These are phyloP conservation scores for Termitomyces sp. DNA, from an alignment of 768 basidiomycete species.

Conservation along the genomic window DNA sequence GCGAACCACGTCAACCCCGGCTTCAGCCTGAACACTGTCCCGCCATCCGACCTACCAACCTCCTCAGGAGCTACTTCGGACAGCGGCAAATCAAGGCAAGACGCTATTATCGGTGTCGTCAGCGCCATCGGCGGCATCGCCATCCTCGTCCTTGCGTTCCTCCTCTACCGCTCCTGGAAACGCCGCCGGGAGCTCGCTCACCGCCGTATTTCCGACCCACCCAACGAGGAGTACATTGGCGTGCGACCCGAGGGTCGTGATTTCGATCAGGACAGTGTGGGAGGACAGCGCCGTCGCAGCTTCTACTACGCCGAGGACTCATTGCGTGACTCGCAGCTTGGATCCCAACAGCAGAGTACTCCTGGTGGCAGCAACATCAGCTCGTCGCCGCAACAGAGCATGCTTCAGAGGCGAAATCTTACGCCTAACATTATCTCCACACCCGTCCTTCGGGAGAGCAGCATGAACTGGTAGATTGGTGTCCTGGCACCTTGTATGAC, in stretches of 20 bases:
- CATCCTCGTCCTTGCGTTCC: slow-evolving; percentile 63
- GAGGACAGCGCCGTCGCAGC: slow-evolving; percentile 65
- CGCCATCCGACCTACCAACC: slow-evolving; percentile 25
- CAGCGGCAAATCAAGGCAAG: slow-evolving; percentile 49
- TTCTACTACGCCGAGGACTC: slow-evolving; percentile 90
- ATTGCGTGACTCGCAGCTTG: slow-evolving; percentile 47
- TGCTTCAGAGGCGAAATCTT: slow-evolving; percentile 49
- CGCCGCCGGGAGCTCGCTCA: slow-evolving; percentile 66
- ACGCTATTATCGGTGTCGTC: slow-evolving; percentile 91
- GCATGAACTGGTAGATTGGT: slow-evolving; percentile 73
- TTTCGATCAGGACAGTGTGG: slow-evolving; percentile 73
- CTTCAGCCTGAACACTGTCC: slow-evolving; percentile 48
- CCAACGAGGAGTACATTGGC: slow-evolving; percentile 29
- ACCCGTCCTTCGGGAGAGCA: slow-evolving; percentile 75
- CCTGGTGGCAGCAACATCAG: not conserved
- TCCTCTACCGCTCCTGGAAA: slow-evolving; percentile 65
- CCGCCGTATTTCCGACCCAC: slow-evolving; percentile 60
- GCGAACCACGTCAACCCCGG: slow-evolving; percentile 67
- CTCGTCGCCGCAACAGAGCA: not conserved
- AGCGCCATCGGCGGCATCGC: slow-evolving; percentile 77
- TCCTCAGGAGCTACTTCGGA: slow-evolving; percentile 23
- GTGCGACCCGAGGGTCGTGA: slow-evolving; percentile 59
- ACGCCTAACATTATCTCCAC: slow-evolving; percentile 63
- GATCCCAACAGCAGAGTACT: slow-evolving; percentile 37
- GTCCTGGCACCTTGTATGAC: not conserved